Percentiles rank a stretch among this genome's conserved stretches.
Conservation (phyloP, 768 basidiomycete species). For the Holtermanniella nyarrowii region DNA sequence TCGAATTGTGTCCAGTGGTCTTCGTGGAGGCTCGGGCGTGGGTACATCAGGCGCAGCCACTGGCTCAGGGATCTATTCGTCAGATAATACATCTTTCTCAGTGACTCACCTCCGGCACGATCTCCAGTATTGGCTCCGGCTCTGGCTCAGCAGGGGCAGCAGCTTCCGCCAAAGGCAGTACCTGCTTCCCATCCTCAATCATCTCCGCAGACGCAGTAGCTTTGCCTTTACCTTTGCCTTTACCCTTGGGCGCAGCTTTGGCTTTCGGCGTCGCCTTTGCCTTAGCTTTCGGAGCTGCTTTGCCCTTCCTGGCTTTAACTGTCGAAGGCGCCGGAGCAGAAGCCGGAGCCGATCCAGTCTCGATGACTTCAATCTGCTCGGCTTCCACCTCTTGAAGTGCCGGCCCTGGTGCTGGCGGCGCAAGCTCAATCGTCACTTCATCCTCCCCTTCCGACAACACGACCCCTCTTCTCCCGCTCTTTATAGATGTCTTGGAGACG, state of each 20-base stretch:
- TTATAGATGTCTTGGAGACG: neutral
- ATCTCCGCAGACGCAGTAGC: too few relatives aligned
- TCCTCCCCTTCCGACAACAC: neutral
- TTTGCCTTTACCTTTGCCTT: neutral
- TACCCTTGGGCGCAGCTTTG: conserved; percentile 1
- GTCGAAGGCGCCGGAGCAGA: neutral
- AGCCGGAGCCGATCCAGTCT: too few relatives aligned
- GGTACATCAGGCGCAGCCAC: too few relatives aligned
- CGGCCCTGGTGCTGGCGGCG: neutral
- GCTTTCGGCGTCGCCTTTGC: conserved; percentile 1
- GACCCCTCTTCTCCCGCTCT: neutral
- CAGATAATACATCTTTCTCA: too few relatives aligned
- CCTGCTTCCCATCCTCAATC: too few relatives aligned
- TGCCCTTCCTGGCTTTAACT: conserved; percentile 2
- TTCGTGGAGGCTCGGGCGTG: neutral
- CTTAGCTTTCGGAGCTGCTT: conserved; percentile 1
- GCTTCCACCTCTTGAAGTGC: neutral
- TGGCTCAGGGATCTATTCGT: too few relatives aligned
- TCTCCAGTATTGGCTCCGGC: too few relatives aligned
- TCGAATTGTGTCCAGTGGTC: neutral
- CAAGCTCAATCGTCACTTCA: conserved; percentile 3
- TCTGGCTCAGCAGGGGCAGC: neutral
- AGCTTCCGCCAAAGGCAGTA: conserved; percentile 1
- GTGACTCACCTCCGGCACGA: too few relatives aligned
- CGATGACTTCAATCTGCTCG: neutral